Percentiles rank a stretch among this genome's conserved stretches.
Conservation (phyloP, 2,329 filamentous ascomycete genomes). For the Apiospora arundinis region DNA sequence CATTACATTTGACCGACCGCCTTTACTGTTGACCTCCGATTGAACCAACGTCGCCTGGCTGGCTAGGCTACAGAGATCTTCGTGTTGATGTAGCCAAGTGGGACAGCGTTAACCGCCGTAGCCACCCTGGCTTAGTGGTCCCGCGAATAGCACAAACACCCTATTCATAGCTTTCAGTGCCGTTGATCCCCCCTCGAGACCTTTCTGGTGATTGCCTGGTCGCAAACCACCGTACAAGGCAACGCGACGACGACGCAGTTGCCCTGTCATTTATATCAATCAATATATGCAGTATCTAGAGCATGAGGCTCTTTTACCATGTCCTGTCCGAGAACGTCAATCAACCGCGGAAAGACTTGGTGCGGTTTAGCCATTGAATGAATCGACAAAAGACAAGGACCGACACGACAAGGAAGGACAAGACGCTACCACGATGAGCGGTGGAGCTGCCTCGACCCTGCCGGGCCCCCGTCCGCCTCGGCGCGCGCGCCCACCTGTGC, state of each 20-base stretch:
- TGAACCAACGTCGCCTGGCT: neutral
- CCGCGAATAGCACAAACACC: constrained; percentile 1
- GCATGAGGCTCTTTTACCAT: neutral
- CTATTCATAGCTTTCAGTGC: neutral
- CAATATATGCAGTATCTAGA: neutral
- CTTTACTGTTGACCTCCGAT: neutral
- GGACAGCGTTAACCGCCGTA: neutral
- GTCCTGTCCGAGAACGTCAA: neutral
- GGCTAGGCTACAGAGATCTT: neutral
- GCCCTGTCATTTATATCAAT: too few relatives aligned
- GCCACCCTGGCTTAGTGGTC: neutral
- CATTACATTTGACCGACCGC: neutral
- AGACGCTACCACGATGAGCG: constrained; percentile 21
- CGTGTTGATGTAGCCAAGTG: constrained; percentile 12
- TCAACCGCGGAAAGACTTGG: neutral
- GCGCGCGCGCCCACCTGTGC: constrained; percentile 24
- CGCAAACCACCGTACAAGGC: neutral
- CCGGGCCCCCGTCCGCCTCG: constrained; percentile 22
- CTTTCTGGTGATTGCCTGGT: neutral
- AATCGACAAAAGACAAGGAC: neutral
- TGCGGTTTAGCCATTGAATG: constrained; percentile 17
- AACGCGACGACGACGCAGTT: neutral
- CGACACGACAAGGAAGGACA: constrained; percentile 18
- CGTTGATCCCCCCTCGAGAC: neutral
- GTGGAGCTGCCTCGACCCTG: constrained; percentile 24